Conservation (phyloP, 23 red algal genomes). For the Pyropia haitanensis region DNA sequence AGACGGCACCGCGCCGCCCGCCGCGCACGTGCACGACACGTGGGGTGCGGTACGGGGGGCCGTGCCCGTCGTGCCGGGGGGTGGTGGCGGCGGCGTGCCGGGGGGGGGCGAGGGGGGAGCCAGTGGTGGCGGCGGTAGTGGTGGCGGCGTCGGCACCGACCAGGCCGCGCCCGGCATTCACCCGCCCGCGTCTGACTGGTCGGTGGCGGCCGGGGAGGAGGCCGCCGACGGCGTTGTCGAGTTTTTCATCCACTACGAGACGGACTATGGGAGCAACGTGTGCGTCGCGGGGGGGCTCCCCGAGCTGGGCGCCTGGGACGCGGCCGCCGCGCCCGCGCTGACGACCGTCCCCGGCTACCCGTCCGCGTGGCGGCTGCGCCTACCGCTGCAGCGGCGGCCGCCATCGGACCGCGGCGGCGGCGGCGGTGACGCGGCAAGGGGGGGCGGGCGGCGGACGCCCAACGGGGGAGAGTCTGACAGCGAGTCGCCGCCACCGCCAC, state of each 20-base stretch:
- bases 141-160: background rate
- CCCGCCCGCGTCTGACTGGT: too few relatives aligned
- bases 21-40: background rate
- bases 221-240: background rate
- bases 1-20: background rate
- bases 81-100: background rate
- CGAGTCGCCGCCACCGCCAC: background rate
- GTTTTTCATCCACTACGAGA: constrained; percentile 13
- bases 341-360: background rate
- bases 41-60: background rate
- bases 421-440: background rate
- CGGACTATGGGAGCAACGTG: constrained; percentile 9
- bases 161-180: too few relatives aligned
- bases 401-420: too few relatives aligned
- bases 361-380: background rate
- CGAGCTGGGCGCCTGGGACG: constrained; percentile 13
- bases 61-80: background rate
- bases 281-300: constrained; percentile 4
- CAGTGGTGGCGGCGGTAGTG: background rate
- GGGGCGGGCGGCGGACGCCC: background rate
- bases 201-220: too few relatives aligned
- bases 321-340: background rate
- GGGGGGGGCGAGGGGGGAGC: background rate
- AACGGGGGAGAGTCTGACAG: background rate
- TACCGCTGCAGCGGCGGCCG: too few relatives aligned